Evolutionary conservation across 805 yeast species (phyloP), one percentile per base, ranked within the genome.

Genomic region (Wickerhamiella domercqiae): DNA sequence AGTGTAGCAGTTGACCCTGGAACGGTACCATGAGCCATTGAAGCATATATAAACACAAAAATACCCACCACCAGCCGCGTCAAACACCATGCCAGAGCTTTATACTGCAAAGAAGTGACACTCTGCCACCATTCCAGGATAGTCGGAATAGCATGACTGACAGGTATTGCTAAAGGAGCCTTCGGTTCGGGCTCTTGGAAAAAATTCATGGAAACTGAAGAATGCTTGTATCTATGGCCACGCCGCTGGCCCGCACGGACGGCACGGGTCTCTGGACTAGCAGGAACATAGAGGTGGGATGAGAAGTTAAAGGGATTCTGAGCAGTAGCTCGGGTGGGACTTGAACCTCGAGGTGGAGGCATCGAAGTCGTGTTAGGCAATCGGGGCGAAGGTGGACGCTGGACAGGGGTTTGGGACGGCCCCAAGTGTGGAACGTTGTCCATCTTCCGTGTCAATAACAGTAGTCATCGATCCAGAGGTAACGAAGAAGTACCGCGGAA

Each of bases 211-310:
- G 94, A 83, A 4, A 87, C 94, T 6, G 95, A 84, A 2, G 96
- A 84, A 57, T 87, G 97, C 55, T 87, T 87, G 55, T 87, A 87
- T 48, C 87, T 70, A 57, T 87, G 98, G 5, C 98, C 98, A 48
- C 86, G 74, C 64, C 98, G 75, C 40, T 61, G 66, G 38, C 44
- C 43, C 17, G 46, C 37, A 9, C 43, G 26, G 5, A 39, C 19
- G 7, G 28, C 34, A 5, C 19, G 18, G 24, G 45, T 47, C 17
- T 40, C 37, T 5, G 48, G 48, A 14, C 49, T 36, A 39, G 53
- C 19, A 37, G 54, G 7, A 42, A 55, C 39, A 60, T 47, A 43
- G 62, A 54, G 68, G 41, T 70, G 68, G 6, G 78, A 68, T 45
- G 71, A 65, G 61, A 77, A 78, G 48, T 75, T 74, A 62, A 78